phyloP scores from a whole-genome alignment of 179 eudicot species.

The Heliamphora pulchella region DNA sequence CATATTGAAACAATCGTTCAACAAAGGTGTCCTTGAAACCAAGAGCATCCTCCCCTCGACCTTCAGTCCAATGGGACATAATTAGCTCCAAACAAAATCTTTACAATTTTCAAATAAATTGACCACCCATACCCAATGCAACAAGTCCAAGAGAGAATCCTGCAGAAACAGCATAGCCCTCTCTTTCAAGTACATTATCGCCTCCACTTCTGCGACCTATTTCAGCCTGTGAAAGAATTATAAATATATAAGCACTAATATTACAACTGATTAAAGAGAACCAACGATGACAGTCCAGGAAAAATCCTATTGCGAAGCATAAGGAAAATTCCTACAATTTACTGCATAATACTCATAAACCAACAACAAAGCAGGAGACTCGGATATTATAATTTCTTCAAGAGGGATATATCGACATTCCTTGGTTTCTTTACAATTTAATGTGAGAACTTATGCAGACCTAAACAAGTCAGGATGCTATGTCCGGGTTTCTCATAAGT shows the following conservation, averaged over 20 bases:
- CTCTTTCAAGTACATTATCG: constrained; percentile 96
- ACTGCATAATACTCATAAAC: not conserved
- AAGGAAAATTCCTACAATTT: not conserved
- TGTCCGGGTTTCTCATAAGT: not conserved
- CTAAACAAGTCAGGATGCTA: not conserved
- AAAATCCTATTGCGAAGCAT: not conserved
- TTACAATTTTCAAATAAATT: not conserved
- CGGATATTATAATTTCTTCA: not conserved
- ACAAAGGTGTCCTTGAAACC: constrained; percentile 75
- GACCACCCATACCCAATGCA: constrained; percentile 63
- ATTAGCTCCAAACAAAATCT: constrained; percentile 18
- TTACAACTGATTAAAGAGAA: not conserved
- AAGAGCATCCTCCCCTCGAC: constrained; percentile 76
- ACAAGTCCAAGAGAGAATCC: constrained; percentile 92
- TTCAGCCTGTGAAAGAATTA: constrained; percentile 53
- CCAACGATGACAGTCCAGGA: not conserved
- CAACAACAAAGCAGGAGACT: not conserved
- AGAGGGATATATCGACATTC: not conserved
- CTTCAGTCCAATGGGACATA: constrained; percentile 35
- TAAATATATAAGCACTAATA: not conserved
- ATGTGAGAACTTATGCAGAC: not conserved
- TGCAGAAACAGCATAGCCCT: constrained; percentile 97
- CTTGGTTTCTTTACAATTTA: not conserved
- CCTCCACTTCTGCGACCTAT: constrained; percentile 99
- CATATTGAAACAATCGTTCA: constrained; percentile 79